Conservation (phyloP, 495 filamentous ascomycete species). For the Talaromyces adpressus region DNA sequence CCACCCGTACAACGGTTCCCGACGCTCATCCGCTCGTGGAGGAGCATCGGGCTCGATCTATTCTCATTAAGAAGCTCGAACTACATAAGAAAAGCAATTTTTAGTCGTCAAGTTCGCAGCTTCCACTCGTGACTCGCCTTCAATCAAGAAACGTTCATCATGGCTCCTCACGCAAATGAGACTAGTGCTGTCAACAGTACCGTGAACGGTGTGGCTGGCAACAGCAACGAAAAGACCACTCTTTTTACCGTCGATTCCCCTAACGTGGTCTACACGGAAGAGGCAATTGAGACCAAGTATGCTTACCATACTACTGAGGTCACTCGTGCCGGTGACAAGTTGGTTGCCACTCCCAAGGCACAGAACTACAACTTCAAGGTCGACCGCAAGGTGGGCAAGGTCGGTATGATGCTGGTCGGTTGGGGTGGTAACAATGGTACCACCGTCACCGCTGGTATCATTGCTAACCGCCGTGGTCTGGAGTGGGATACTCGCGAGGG, state of each 20-base stretch:
- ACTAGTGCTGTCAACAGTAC: constrained; percentile 52
- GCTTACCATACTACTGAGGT: constrained; percentile 91
- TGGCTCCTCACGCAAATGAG: constrained; percentile 91
- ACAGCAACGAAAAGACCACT: constrained; percentile 34
- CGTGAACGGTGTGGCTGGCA: constrained; percentile 60
- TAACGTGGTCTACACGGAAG: constrained; percentile 84
- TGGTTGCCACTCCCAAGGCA: constrained; percentile 80
- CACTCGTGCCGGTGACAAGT: constrained; percentile 66
- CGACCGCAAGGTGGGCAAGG: constrained; percentile 86
- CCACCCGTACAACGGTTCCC: constrained; percentile 89
- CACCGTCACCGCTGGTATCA: constrained; percentile 94
- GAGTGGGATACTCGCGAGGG: constrained; percentile 93
- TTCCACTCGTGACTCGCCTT: background rate
- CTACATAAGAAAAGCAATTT: constrained; percentile 19
- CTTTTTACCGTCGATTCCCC: constrained; percentile 85
- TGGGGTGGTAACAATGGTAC: constrained; percentile 98
- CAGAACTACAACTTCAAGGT: constrained; percentile 96
- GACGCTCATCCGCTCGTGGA: constrained; percentile 84
- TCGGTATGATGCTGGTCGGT: constrained; percentile 95
- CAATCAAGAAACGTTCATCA: constrained; percentile 27
- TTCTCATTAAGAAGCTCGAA: constrained; percentile 45
- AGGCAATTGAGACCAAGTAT: constrained; percentile 88
- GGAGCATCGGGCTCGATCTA: constrained; percentile 74
- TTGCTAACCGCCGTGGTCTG: constrained; percentile 84
- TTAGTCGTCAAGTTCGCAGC: constrained; percentile 1